Base-by-base conservation (phyloP, 2,329 filamentous ascomycete genomes). In the Epichloe hybrida region DNA sequence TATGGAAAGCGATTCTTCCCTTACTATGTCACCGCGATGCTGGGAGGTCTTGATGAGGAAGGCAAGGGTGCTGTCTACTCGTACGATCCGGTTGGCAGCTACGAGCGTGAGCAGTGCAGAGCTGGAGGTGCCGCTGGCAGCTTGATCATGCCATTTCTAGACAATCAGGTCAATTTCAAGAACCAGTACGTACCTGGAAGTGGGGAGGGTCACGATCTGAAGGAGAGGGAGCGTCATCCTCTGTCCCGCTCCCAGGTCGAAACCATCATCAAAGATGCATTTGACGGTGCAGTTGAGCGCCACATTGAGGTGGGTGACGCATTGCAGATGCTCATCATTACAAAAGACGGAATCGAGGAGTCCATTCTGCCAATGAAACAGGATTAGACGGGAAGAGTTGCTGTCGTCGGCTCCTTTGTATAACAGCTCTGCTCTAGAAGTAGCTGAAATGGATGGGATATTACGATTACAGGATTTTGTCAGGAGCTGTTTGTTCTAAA, bases 101-200 rank as follows among this genome's bases (percentile, higher is more conserved):
- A 97, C 72, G 93, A 98, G 76, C 77, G 93, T 58, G 93, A 98
- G 72, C 88, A 95, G 72, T 96, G 90, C 73, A 83, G 91, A 57
- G 90, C 93, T 37, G 93, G 88, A 41, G 93, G 93, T 61, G 90
- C 93, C 13, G 90, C 90, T 20, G 85, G 88, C 50, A 93, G 87
- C 63, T 73, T 98, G 69, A 98, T 98, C 71, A 98, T 96, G 87
- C 93, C 93, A 1, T 98, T 98, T 77, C 72, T 98, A 64, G 93
- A 98, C 70, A 98, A 98, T 69, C 94, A 98, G 72, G 93, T 98
- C 74, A 97, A 97, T 74, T 91, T 91, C 77, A 98, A 96, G 80
- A 98, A 98, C 69, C 91, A 96, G 74, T 95, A 95, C 66, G 77
- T 93, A 51, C 89, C 91, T 11, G 87, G 84, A 45, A 91, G 86